These are phyloP conservation scores for Ogataea allantospora DNA, from an alignment of 805 yeast genomes.

Conservation along the genomic window DNA sequence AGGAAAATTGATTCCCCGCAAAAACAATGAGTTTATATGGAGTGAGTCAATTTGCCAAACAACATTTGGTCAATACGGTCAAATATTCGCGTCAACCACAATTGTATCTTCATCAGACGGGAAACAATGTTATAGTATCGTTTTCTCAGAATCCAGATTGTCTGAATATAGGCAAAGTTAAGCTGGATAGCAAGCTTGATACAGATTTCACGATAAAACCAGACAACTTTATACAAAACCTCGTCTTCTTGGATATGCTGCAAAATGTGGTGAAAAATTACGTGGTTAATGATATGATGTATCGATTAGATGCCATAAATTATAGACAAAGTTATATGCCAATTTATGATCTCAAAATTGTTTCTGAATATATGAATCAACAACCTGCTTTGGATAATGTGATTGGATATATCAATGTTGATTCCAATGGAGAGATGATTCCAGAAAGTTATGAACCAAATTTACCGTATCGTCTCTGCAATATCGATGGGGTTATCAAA, in stretches of 20 bases:
- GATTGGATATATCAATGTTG: constrained; percentile 66
- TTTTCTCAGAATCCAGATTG: constrained; percentile 30
- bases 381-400: constrained; percentile 67
- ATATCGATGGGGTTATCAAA: constrained; percentile 47
- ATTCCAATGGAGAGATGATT: constrained; percentile 51
- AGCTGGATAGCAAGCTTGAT: background rate
- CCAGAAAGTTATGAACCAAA: constrained; percentile 57
- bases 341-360: constrained; percentile 64
- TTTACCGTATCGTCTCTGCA: constrained; percentile 52
- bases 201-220: constrained; percentile 17
- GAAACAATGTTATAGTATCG: constrained; percentile 24
- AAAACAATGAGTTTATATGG: constrained; percentile 4
- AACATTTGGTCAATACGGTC: constrained; percentile 22
- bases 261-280: constrained; percentile 24
- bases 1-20: constrained; percentile 5
- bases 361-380: constrained; percentile 56
- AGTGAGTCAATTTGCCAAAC: constrained; percentile 15
- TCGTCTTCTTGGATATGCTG: constrained; percentile 23
- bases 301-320: constrained; percentile 53
- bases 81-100: constrained; percentile 29
- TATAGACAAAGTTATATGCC: constrained; percentile 60
- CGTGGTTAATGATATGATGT: constrained; percentile 48
- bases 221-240: constrained; percentile 28
- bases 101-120: constrained; percentile 26
- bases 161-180: constrained; percentile 26